A percentile compares a stretch with the other conserved stretches of the same genome.
These are phyloP conservation scores for Aspergillus japonicus DNA, from an alignment of 2,329 filamentous ascomycete genomes.

Conservation along the genomic window DNA sequence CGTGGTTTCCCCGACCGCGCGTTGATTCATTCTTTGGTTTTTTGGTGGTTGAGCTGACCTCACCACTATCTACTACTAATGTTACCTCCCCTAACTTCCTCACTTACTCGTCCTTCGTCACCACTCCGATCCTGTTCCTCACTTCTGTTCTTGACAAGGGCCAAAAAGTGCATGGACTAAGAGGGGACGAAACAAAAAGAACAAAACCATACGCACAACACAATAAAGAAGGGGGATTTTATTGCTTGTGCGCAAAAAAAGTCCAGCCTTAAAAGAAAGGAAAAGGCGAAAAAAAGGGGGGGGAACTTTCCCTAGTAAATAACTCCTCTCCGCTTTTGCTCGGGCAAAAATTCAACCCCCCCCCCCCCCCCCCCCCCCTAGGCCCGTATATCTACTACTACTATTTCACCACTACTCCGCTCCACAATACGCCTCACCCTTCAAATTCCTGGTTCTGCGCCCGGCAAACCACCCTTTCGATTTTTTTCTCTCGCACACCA, in stretches of 20 bases:
- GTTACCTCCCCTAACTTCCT: neutral
- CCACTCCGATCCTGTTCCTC: no score
- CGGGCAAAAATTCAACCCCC: neutral
- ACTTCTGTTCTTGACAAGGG: neutral
- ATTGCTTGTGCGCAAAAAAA: no score
- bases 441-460: neutral
- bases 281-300: neutral
- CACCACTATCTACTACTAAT: slow-evolving; percentile 11
- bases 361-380: neutral
- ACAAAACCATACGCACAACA: neutral
- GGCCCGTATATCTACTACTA: neutral
- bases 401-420: neutral
- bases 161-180: neutral
- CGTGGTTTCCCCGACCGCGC: neutral
- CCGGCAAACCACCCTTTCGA: neutral
- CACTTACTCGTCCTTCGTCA: neutral
- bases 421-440: neutral
- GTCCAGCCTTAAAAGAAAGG: no score
- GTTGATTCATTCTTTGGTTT: no score
- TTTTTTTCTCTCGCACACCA: slow-evolving; percentile 12
- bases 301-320: neutral
- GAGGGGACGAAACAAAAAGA: neutral
- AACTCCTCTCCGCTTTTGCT: neutral
- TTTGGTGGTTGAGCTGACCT: slow-evolving; percentile 5
- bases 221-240: neutral